Evolutionary conservation across 1,139 yeast genomes (phyloP).

Genomic region (Saccharomyces hybrid): DNA sequence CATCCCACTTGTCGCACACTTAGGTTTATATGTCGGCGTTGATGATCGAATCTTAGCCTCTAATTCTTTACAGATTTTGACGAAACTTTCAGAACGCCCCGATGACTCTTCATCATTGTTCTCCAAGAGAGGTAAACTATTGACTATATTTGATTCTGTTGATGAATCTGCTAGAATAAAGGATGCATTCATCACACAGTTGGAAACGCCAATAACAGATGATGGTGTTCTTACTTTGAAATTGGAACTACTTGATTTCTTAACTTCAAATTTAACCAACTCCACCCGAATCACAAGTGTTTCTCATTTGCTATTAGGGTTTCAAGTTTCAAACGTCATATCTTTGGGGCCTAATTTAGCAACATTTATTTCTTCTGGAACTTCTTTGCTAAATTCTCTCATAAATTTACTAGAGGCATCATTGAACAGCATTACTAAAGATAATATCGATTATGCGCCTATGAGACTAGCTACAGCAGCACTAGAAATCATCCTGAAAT

Average conservation of each 20-base stretch:
- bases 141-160: slow-evolving; percentile 64
- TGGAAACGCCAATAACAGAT: slow-evolving; percentile 42
- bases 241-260: slow-evolving; percentile 49
- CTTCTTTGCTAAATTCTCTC: slow-evolving; percentile 51
- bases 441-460: slow-evolving; percentile 46
- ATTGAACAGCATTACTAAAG: slow-evolving; percentile 37
- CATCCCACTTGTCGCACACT: slow-evolving; percentile 58
- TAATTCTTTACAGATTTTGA: slow-evolving; percentile 47
- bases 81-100: slow-evolving; percentile 37
- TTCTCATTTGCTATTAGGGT: slow-evolving; percentile 75
- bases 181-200: slow-evolving; percentile 63
- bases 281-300: slow-evolving; percentile 41
- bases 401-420: slow-evolving; percentile 44
- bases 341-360: slow-evolving; percentile 39
- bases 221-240: slow-evolving; percentile 42
- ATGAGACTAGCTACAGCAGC: slow-evolving; percentile 51
- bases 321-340: slow-evolving; percentile 41
- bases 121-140: slow-evolving; percentile 49
- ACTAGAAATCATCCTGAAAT: slow-evolving; percentile 52
- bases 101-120: slow-evolving; percentile 32
- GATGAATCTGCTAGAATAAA: slow-evolving; percentile 65
- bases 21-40: slow-evolving; percentile 62
- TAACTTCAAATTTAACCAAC: slow-evolving; percentile 43
- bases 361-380: slow-evolving; percentile 43
- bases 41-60: slow-evolving; percentile 44